phyloP scores from a whole-genome alignment of 169 alveolate species.

The Plasmodium vivax region DNA sequence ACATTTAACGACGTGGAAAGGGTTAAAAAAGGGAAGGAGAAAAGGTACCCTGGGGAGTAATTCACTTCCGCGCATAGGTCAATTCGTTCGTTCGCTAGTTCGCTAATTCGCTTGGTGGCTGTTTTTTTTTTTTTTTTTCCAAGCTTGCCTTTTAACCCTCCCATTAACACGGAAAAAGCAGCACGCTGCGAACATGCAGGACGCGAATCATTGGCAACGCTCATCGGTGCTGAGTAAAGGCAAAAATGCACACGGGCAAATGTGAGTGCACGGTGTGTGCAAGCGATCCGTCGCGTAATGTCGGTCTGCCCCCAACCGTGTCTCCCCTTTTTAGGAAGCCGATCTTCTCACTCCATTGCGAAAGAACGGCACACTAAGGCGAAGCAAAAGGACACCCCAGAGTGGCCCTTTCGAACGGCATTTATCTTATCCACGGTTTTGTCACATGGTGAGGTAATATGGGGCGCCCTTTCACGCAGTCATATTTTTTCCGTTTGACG shows the following conservation, averaged over 20 bases:
- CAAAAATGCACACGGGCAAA: neutral
- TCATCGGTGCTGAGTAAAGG: neutral
- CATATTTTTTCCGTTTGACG: neutral
- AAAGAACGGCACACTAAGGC: neutral
- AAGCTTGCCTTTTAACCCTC: neutral
- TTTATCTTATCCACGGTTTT: neutral
- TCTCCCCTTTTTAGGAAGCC: neutral
- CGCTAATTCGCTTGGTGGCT: neutral
- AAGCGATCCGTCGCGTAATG: neutral
- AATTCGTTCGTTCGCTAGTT: neutral
- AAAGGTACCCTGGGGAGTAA: neutral
- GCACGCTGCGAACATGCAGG: neutral
- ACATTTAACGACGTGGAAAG: neutral
- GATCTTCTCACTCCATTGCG: neutral
- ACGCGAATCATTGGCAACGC: neutral
- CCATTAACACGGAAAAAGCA: neutral
- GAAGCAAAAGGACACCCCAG: neutral
- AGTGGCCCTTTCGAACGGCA: neutral
- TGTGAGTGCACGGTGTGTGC: neutral
- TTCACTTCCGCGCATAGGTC: neutral
- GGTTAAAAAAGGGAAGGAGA: neutral
- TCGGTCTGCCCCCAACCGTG: neutral
- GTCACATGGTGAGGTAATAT: neutral
- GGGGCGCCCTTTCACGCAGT: neutral
- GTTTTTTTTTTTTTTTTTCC: neutral